phyloP scores from a whole-genome alignment of 495 filamentous ascomycete species.

The Penicillium dipodomyicola region DNA sequence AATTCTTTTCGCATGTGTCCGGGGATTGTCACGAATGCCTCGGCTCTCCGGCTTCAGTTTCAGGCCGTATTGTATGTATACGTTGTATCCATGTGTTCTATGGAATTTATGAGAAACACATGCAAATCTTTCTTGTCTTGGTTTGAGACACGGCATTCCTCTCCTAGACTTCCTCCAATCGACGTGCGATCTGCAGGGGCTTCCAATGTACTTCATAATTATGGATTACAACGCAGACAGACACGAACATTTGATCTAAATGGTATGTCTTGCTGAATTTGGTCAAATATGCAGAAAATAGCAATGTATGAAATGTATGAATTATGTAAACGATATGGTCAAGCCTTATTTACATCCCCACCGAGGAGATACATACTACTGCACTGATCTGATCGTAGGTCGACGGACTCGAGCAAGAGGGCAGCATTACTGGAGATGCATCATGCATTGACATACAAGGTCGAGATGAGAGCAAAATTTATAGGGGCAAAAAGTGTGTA shows the following conservation, averaged over 20 bases:
- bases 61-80: background rate
- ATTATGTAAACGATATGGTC: background rate
- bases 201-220: background rate
- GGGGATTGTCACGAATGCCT: background rate
- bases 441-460: background rate
- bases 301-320: background rate
- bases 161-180: background rate
- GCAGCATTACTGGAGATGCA: background rate
- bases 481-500: background rate
- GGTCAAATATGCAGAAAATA: background rate
- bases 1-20: background rate
- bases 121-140: background rate
- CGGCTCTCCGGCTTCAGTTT: background rate
- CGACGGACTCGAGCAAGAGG: background rate
- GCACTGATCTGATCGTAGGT: background rate
- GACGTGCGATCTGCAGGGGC: background rate
- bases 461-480: background rate
- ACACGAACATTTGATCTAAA: background rate
- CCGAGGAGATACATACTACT: background rate
- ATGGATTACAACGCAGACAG: background rate
- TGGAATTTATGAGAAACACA: background rate
- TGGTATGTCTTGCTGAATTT: background rate
- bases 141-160: background rate
- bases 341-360: background rate
- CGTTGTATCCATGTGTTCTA: background rate